Evolutionary conservation across 2,329 filamentous ascomycete species (phyloP).

Genomic region (Fusarium citri): DNA sequence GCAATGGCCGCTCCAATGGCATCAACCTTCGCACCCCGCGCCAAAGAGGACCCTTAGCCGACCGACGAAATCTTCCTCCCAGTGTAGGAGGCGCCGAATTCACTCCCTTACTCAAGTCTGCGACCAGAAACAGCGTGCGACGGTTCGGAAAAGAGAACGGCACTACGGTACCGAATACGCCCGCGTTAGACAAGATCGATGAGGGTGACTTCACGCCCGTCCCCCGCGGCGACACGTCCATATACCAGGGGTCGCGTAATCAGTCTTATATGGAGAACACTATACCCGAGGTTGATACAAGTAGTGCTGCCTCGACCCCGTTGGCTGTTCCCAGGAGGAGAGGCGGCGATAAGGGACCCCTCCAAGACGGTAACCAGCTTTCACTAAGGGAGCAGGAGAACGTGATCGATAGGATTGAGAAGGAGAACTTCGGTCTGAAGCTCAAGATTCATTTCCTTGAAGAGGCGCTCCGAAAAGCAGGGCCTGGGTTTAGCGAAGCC

Average conservation of each 20-base stretch:
- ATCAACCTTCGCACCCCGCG: slow-evolving; percentile 79
- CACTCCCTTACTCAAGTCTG: slow-evolving; percentile 89
- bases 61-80: slow-evolving; percentile 77
- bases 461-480: slow-evolving; percentile 86
- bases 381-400: slow-evolving; percentile 95
- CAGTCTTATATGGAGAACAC: slow-evolving; percentile 76
- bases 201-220: slow-evolving; percentile 81
- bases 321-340: slow-evolving; percentile 75
- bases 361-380: slow-evolving; percentile 89
- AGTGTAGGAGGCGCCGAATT: slow-evolving; percentile 81
- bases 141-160: slow-evolving; percentile 72
- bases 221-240: slow-evolving; percentile 77
- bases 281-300: slow-evolving; percentile 79
- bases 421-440: slow-evolving; percentile 97
- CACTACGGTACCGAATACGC: slow-evolving; percentile 72
- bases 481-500: slow-evolving; percentile 88
- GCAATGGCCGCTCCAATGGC: slow-evolving; percentile 69
- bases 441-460: slow-evolving; percentile 97
- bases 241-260: slow-evolving; percentile 74
- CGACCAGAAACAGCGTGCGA: slow-evolving; percentile 77
- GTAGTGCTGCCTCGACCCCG: slow-evolving; percentile 86
- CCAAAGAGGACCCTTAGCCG: slow-evolving; percentile 74
- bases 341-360: slow-evolving; percentile 71
- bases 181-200: slow-evolving; percentile 73
- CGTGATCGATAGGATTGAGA: slow-evolving; percentile 94